Percentiles rank a stretch among this genome's conserved stretches.
Conservation (phyloP, 768 basidiomycete genomes). For the Amanita pseudoporphyria region DNA sequence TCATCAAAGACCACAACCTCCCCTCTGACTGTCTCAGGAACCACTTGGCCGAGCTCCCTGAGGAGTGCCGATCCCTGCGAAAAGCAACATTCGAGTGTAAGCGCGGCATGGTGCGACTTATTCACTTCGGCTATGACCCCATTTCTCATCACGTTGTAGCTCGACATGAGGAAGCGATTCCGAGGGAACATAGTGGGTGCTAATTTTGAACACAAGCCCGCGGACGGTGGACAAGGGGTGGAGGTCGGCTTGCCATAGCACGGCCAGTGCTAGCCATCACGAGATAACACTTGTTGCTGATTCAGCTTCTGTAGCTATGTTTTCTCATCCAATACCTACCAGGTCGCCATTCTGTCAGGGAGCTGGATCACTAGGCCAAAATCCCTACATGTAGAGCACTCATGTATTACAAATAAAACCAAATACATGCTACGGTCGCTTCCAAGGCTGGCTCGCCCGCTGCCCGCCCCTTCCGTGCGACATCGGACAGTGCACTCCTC, state of each 20-base stretch:
- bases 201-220: conserved; percentile 35
- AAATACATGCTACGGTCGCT: conserved; percentile 1
- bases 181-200: conserved; percentile 60
- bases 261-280: background rate
- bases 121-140: background rate
- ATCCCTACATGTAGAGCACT: background rate
- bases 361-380: too few species aligned
- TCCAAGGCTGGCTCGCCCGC: background rate
- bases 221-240: conserved; percentile 10
- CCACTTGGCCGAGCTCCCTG: conserved; percentile 68
- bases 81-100: conserved; percentile 88
- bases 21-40: conserved; percentile 80
- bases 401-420: background rate
- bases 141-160: conserved; percentile 24
- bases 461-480: background rate
- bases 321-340: conserved; percentile 22
- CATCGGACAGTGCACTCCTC: background rate
- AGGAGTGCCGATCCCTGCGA: conserved; percentile 69
- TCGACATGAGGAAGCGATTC: conserved; percentile 82
- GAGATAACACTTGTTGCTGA: background rate
- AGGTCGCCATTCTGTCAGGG: too few species aligned
- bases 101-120: conserved; percentile 62
- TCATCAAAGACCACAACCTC: conserved; percentile 64
- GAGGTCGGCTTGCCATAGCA: background rate
- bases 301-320: conserved; percentile 8